These are phyloP conservation scores for Boechera divaricarpa DNA, from an alignment of 345 rosid species.

Conservation along the genomic window DNA sequence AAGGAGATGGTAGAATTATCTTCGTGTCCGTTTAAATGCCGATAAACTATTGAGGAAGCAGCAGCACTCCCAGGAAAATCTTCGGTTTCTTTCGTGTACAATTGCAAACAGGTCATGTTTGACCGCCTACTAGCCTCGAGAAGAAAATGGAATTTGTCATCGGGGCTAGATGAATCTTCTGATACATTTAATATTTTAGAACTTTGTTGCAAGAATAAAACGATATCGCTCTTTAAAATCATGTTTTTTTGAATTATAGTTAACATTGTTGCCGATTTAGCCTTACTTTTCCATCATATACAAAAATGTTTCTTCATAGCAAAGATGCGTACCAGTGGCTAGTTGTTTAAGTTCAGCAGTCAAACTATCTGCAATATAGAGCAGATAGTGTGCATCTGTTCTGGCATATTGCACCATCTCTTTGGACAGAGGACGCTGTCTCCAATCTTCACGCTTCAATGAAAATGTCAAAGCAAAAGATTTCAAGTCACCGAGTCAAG, in stretches of 20 bases:
- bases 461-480: slow-evolving; percentile 13
- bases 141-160: slow-evolving; percentile 67
- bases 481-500: background rate
- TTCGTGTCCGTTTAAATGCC: slow-evolving; percentile 65
- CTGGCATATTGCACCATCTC: slow-evolving; percentile 86
- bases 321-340: slow-evolving; percentile 59
- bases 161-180: slow-evolving; percentile 72
- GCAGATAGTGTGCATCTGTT: slow-evolving; percentile 84
- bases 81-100: slow-evolving; percentile 77
- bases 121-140: slow-evolving; percentile 92
- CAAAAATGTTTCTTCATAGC: background rate
- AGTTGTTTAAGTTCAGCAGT: slow-evolving; percentile 67
- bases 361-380: slow-evolving; percentile 69
- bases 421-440: slow-evolving; percentile 82
- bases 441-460: slow-evolving; percentile 96
- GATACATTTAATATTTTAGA: slow-evolving; percentile 58
- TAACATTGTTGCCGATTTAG: background rate
- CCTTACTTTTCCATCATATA: slow-evolving; percentile 2
- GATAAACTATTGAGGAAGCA: slow-evolving; percentile 76
- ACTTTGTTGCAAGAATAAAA: slow-evolving; percentile 44
- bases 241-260: background rate
- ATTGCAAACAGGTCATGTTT: slow-evolving; percentile 79
- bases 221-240: slow-evolving; percentile 9
- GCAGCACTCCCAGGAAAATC: slow-evolving; percentile 79
- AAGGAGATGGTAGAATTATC: slow-evolving; percentile 49